Evolutionary conservation across 2,329 filamentous ascomycete species (phyloP), one percentile per base, ranked within the genome.

Genomic region (Aspergillus jensenii): DNA sequence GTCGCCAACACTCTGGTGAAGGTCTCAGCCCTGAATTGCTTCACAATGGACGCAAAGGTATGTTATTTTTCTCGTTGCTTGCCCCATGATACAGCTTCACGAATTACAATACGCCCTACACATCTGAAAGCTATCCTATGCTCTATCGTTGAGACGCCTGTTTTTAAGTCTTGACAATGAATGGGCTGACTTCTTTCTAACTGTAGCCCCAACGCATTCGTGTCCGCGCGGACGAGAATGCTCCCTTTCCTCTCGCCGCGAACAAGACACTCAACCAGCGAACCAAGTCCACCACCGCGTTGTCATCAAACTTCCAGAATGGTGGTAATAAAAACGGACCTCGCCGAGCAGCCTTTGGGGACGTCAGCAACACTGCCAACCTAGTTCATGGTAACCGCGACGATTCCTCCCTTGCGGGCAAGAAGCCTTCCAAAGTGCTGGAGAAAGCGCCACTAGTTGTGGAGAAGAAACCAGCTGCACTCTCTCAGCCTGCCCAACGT

Each of bases 331-430:
- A 88, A 74, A 82, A 82, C 54, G 81, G 84, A 57, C 81, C 87
- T 55, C 95, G 93, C 79, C 87, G 92, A 65, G 87, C 87, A 61
- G 90, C 87, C 12, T 92, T 96, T 74, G 90, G 85, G 50, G 92
- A 96, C 72, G 84, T 95, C 61, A 95, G 90, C 80, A 93, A 93
- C 69, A 87, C 80, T 41, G 75, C 71, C 37, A 77, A 76, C 61
- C 60, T 68, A 33, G 59, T 72, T 33, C 71, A 73, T 17, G 65
- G 68, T 3, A 74, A 71, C 51, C 83, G 84, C 66, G 86, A 89
- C 71, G 86, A 89, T 66, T 79, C 79, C 39, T 78, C 77, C 52
- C 69, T 84, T 25, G 65, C 71, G 27, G 77, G 74, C 58, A 85
- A 84, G 70, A 74, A 76, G 41, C 76, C 75, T 37, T 70, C 63